These are phyloP conservation scores for Aspergillus glaucus DNA, from an alignment of 2,329 filamentous ascomycete species.

Conservation along the genomic window DNA sequence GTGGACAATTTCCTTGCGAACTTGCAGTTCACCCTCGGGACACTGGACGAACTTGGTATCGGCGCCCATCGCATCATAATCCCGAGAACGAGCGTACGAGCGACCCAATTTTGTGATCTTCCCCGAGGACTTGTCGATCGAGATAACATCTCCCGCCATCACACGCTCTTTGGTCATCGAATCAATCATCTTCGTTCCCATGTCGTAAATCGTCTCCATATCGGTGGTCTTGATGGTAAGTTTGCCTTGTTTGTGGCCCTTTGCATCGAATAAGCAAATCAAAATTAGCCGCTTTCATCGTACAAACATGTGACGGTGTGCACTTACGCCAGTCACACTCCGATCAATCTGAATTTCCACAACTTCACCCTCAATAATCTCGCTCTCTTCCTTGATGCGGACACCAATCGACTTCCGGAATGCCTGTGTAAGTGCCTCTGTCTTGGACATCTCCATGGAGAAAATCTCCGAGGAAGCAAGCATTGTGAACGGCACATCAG, in stretches of 20 bases:
- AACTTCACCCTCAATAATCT: constrained; percentile 98
- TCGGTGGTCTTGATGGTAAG: constrained; percentile 99
- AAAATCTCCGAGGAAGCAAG: constrained; percentile 96
- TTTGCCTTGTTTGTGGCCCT: constrained; percentile 95
- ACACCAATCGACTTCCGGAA: constrained; percentile 98
- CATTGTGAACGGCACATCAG: constrained; percentile 94
- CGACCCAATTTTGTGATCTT: constrained; percentile 97
- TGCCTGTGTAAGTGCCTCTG: constrained; percentile 94
- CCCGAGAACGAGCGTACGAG: constrained; percentile 87
- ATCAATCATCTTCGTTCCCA: constrained; percentile 99
- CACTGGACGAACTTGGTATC: constrained; percentile 98
- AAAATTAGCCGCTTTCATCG: constrained; percentile 5
- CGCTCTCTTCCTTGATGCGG: constrained; percentile 96
- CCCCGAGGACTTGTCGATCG: constrained; percentile 95
- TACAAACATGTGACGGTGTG: neutral
- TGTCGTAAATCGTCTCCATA: constrained; percentile 99
- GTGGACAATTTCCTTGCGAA: constrained; percentile 93
- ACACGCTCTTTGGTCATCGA: constrained; percentile 99
- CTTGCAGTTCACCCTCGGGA: constrained; percentile 94
- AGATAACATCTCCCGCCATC: constrained; percentile 97
- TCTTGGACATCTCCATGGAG: constrained; percentile 98
- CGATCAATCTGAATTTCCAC: constrained; percentile 98
- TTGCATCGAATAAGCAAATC: constrained; percentile 2
- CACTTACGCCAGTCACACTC: constrained; percentile 76
- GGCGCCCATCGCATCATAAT: constrained; percentile 98